Evolutionary conservation across 768 basidiomycete species (phyloP), one percentile per base, ranked within the genome.

Genomic region (Boletus pseudopeckii): DNA sequence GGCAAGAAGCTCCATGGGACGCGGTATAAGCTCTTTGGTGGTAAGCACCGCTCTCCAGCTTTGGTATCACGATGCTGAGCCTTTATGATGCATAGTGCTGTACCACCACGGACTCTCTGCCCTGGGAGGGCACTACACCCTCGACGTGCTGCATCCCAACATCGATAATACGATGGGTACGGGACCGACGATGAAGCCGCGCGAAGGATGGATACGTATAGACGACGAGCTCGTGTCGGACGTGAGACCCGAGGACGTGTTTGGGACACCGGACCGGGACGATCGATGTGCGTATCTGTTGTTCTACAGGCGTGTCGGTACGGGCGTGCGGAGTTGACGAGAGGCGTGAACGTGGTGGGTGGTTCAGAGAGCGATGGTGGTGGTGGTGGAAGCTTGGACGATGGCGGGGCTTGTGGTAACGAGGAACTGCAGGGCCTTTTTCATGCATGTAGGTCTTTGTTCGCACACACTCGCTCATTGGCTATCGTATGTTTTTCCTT

Each of bases 81-180:
- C 13, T 7, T 37, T 11, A 11, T 15, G 10, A 17, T 8, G 24
- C 20, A 0, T 58, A 90, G 96, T 85, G 9, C 73, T 98, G 13
- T 98, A 98, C 70, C 96, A 99, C 68, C 95, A 99, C 60, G 96
- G 96, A 2, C 75, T 78, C 28, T 90, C 90, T 7, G 92, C 96
- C 0, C 86, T 86, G 1, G 93, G 94, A 3, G 96, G 96, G 1
- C 96, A 98, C 71, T 98, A 98, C 73, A 98, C 95, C 3, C 81
- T 96, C 44, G 89, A 93, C 62, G 88, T 95, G 10, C 74, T 95
- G 2, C 86, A 91, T 60, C 88, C 87, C 3, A 80, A 81, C 58
- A 77, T 85, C 34, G 81, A 79, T 67, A 72, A 78, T 10, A 64
- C 57, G 51, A 43, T 48, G n/a, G 49, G 52, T 5, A 30, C 40